phyloP scores from a whole-genome alignment of 1,284 basidiomycete species.

The Cutaneotrichosporon spelunceum region DNA sequence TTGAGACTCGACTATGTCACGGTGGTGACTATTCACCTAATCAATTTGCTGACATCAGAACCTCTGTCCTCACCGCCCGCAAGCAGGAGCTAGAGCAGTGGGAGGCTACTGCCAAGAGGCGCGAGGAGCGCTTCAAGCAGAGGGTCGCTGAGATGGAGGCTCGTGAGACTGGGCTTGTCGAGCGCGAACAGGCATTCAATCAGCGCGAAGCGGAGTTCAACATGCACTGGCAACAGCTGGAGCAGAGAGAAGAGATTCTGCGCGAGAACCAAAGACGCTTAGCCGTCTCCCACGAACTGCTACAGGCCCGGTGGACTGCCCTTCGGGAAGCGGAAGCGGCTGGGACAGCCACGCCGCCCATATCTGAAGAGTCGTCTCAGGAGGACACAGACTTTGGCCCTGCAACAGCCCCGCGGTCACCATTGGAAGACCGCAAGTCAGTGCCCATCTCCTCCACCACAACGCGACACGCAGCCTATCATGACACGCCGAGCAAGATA shows the following conservation, averaged over 20 bases:
- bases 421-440: constrained; percentile 40
- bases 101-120: constrained; percentile 36
- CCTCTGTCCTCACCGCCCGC: constrained; percentile 35
- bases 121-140: constrained; percentile 23
- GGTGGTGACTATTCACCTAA: constrained; percentile 24
- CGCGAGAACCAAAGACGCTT: constrained; percentile 65
- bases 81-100: constrained; percentile 58
- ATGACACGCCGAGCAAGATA: constrained; percentile 49
- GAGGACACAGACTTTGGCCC: background rate
- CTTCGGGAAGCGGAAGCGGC: constrained; percentile 59
- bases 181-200: constrained; percentile 45
- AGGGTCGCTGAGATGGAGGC: constrained; percentile 25
- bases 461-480: constrained; percentile 30
- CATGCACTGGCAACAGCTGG: constrained; percentile 65
- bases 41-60: constrained; percentile 21
- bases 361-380: constrained; percentile 2
- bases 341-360: background rate
- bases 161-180: constrained; percentile 36
- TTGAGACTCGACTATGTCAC: too few relatives aligned
- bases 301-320: constrained; percentile 55
- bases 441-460: constrained; percentile 29
- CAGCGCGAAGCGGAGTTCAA: constrained; percentile 54
- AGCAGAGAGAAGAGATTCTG: constrained; percentile 63
- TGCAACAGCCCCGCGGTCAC: constrained; percentile 20
- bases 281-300: constrained; percentile 61